Base-by-base conservation (phyloP, 75 land plant genomes). In the Adiantum capillusveneris region DNA sequence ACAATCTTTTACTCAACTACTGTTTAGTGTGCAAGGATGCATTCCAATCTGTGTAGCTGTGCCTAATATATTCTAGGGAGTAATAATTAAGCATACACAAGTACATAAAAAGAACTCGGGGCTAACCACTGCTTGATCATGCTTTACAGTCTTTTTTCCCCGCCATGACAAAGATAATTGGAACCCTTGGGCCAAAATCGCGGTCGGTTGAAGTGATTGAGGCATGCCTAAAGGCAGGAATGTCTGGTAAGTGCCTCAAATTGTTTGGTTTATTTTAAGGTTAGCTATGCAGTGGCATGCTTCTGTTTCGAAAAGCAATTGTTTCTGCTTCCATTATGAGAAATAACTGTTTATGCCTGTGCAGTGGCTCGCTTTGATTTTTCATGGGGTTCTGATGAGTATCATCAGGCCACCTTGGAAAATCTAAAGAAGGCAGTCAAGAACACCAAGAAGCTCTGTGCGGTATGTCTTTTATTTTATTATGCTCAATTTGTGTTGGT, bases 341-440 rank as follows among this genome's bases (percentile, higher is more conserved):
- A n/a, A n/a, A n/a, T n/a, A n/a, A n/a, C n/a, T n/a, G n/a, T n/a
- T 41, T 9, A 14, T 41, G 9, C 14, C 14, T 41, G 43, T 41
- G 12, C 75, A 84, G 87, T 86, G 49, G 90, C 90, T 20, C 63
- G 90, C 11, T 84, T 86, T 68, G 90, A 86, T 29, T 86, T 86
- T 48, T 84, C 90, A 0, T 80, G 81, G 73, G 65, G 69, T 46
- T 63, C 64, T 34, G 64, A 62, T 20, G 72, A 76, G 1, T 84
- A 73, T 60, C 90, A 86, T 44, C 84, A 86, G 61, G 83, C 77
- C 57, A 86, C 84, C 9, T 73, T 86, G 46, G 73, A 86, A 20
- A 86, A 84, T 52, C 49, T 86, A 11, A 86, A 67, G 64, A 58
- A 24, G 11, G 88, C 88, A 0, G 57, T 70, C 27, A 78, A 73